Evolutionary conservation across 2,329 filamentous ascomycete genomes (phyloP).

Genomic region (Aspergillus terreus): DNA sequence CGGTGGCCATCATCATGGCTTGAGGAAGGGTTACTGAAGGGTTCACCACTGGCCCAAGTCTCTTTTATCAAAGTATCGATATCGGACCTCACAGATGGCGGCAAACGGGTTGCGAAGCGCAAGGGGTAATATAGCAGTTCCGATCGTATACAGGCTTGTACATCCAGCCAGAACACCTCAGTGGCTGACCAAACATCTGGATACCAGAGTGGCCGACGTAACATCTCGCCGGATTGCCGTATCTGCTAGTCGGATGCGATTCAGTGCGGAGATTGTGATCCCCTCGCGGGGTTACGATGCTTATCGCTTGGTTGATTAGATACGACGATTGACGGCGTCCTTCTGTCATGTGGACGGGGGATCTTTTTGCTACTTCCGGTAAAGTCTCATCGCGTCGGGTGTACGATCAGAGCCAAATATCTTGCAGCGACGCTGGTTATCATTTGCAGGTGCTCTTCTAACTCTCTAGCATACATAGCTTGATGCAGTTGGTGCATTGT

Average conservation of each 20-base stretch:
- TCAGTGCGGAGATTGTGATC: not conserved
- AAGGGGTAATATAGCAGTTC: no score
- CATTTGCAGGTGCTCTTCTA: not conserved
- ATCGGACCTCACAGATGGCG: no score
- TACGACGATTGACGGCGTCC: not conserved
- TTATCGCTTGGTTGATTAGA: slow-evolving; percentile 7
- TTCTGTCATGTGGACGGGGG: slow-evolving; percentile 14
- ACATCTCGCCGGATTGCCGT: slow-evolving; percentile 13
- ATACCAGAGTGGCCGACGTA: not conserved
- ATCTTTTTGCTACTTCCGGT: slow-evolving; percentile 36
- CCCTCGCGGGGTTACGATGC: slow-evolving; percentile 3
- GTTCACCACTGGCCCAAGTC: no score
- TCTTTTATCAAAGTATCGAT: no score
- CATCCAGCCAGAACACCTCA: not conserved
- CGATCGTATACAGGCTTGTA: not conserved
- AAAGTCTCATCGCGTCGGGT: slow-evolving; percentile 22
- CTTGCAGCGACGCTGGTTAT: slow-evolving; percentile 7
- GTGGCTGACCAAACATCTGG: not conserved
- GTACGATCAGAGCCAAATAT: slow-evolving; percentile 9
- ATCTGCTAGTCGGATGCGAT: slow-evolving; percentile 29
- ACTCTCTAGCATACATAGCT: not conserved
- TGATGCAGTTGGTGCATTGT: not conserved
- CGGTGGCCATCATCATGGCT: not conserved
- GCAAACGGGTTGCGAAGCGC: no score
- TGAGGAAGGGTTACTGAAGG: not conserved